Base-by-base conservation (phyloP, 768 basidiomycete genomes). In the Boletus barrowsii region DNA sequence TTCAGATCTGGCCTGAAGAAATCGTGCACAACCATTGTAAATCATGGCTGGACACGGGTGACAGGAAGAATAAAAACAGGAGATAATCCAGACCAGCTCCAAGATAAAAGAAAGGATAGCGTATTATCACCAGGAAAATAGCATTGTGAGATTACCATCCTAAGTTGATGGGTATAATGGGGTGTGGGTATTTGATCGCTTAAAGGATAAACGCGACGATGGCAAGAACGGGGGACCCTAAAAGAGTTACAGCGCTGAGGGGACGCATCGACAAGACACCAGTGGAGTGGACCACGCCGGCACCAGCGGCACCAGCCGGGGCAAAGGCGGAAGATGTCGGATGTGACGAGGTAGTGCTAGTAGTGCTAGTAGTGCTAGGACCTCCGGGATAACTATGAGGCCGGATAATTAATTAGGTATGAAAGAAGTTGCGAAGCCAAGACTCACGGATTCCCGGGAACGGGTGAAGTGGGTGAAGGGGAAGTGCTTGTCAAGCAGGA, bases 91-190 rank as follows among this genome's bases (percentile, higher is more conserved):
- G 50, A 20, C 55, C 60, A 57, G 65, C 61, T 58, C 56, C 59
- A 15, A 30, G 15, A 32, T 11, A 17, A 43, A 32, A 18, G 30
- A 35, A 50, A 14, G 36, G 10, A 47, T 39, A 46, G 37, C 15
- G 36, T 22, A 40, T 44, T 42, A 61, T 72, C 65, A 32, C 69
- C 59, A 62, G 69, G 67, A 66, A 51, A 47, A 22, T 20, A 32
- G 37, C 54, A 52, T 37, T 40, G 47, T 32, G 48, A 50, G 49
- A 69, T 60, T 61, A 26, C 76, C 73, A 42, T 62, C 56, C 24
- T 52, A 63, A 53, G 81, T 68, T 43, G 72, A 75, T 55, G 78
- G 69, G 78, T 81, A 56, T 49, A 54, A n/a, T 33, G 55, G 53
- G 32, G 17, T 41, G 42, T 47, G 53, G 53, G 47, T 49, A 45